Evolutionary conservation across 2,329 filamentous ascomycete species (phyloP).

Genomic region (Fusarium sp.): DNA sequence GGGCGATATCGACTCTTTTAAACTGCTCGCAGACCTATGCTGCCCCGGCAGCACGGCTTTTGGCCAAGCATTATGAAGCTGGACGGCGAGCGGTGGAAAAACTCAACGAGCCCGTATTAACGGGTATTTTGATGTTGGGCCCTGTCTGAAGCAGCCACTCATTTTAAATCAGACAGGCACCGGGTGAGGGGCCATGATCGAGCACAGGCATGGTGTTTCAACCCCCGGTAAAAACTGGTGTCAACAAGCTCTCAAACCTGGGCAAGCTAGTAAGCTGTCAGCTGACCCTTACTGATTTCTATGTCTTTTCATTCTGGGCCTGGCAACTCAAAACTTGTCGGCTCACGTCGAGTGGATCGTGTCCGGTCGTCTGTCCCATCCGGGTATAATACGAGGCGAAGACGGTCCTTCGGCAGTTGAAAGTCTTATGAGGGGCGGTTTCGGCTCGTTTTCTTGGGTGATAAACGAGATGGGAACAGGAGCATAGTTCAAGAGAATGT

Average conservation of each 20-base stretch:
- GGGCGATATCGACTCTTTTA: slow-evolving; percentile 40
- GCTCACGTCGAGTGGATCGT: slow-evolving; percentile 24
- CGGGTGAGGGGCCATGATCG: slow-evolving; percentile 36
- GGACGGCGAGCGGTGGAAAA: slow-evolving; percentile 42
- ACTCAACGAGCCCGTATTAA: slow-evolving; percentile 20
- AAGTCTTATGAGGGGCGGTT: slow-evolving; percentile 30
- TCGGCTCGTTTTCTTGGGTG: slow-evolving; percentile 26
- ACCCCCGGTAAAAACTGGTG: slow-evolving; percentile 30
- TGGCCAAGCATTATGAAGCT: slow-evolving; percentile 25
- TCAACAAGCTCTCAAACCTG: slow-evolving; percentile 3
- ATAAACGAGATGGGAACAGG: slow-evolving; percentile 37
- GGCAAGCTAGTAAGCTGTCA: slow-evolving; percentile 9
- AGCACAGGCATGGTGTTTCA: slow-evolving; percentile 45
- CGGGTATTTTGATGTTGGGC: slow-evolving; percentile 18
- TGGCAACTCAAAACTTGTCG: slow-evolving; percentile 6
- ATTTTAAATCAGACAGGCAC: slow-evolving; percentile 44
- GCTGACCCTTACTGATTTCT: slow-evolving; percentile 5
- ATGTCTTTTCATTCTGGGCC: slow-evolving; percentile 5
- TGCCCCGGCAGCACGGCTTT: slow-evolving; percentile 25
- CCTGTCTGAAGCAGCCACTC: slow-evolving; percentile 21
- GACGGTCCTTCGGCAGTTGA: slow-evolving; percentile 21
- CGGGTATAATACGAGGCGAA: slow-evolving; percentile 22
- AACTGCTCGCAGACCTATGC: slow-evolving; percentile 3
- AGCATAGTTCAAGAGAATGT: slow-evolving; percentile 5
- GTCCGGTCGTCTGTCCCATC: slow-evolving; percentile 25